phyloP scores from a whole-genome alignment of 2,329 filamentous ascomycete species.

The Phyllosticta capitalensis region DNA sequence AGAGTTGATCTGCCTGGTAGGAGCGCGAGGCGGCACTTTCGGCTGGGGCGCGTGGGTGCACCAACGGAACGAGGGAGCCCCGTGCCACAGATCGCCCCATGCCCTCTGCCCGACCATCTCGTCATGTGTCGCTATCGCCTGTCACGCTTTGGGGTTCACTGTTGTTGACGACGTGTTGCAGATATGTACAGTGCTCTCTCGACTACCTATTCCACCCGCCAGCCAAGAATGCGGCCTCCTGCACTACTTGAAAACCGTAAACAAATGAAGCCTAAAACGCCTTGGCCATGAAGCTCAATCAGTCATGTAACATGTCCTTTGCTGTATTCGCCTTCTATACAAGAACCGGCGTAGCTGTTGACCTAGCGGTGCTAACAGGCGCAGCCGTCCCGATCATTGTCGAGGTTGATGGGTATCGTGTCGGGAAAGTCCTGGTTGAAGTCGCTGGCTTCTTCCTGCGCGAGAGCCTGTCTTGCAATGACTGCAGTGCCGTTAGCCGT shows the following conservation, averaged over 20 bases:
- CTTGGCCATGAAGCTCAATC: constrained; percentile 14
- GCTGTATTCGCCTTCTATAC: constrained; percentile 3
- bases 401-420: constrained; percentile 95
- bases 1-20: background rate
- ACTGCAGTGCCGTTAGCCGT: constrained; percentile 50
- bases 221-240: constrained; percentile 6
- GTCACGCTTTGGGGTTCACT: background rate
- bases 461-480: constrained; percentile 88
- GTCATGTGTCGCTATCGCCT: background rate
- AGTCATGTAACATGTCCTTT: constrained; percentile 15
- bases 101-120: background rate
- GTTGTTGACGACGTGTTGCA: background rate
- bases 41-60: background rate
- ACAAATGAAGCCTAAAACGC: constrained; percentile 8
- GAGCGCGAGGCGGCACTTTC: background rate
- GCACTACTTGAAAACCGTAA: background rate
- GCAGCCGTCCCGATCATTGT: constrained; percentile 86
- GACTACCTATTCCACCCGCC: constrained; percentile 2
- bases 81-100: background rate
- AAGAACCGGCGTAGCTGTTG: constrained; percentile 12
- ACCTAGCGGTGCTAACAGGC: constrained; percentile 57
- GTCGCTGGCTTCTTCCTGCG: constrained; percentile 95
- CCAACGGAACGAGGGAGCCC: background rate
- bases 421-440: constrained; percentile 97
- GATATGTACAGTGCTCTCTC: constrained; percentile 3